Conservation (phyloP, 768 basidiomycete species). For the Kwoniella shandongensis region DNA sequence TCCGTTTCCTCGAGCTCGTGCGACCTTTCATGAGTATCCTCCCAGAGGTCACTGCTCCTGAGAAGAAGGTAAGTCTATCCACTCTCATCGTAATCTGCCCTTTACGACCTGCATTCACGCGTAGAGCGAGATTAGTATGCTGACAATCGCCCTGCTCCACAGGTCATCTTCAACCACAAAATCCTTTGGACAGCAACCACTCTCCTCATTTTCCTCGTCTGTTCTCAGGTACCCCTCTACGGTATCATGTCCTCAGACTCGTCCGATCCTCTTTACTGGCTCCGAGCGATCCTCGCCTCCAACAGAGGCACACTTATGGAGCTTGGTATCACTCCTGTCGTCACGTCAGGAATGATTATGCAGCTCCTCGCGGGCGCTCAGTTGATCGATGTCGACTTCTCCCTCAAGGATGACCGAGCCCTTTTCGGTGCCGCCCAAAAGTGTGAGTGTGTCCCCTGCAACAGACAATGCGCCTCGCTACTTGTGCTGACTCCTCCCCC, state of each 20-base stretch:
- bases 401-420: slow-evolving; percentile 93
- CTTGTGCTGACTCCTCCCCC: background rate
- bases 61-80: slow-evolving; percentile 72
- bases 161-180: slow-evolving; percentile 99
- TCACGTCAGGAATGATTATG: slow-evolving; percentile 99
- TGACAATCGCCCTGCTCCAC: background rate
- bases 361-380: slow-evolving; percentile 97
- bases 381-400: slow-evolving; percentile 95
- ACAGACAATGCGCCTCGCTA: too few species aligned
- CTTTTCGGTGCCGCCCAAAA: slow-evolving; percentile 96
- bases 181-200: slow-evolving; percentile 98
- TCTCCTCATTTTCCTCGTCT: slow-evolving; percentile 98
- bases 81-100: background rate
- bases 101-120: background rate
- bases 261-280: slow-evolving; percentile 98
- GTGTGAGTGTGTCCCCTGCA: slow-evolving; percentile 63
- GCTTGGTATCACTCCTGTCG: slow-evolving; percentile 94
- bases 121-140: background rate
- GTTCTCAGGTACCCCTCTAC: slow-evolving; percentile 97
- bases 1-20: slow-evolving; percentile 96
- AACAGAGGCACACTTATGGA: slow-evolving; percentile 99
- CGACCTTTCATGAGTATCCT: slow-evolving; percentile 95
- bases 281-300: slow-evolving; percentile 98
- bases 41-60: slow-evolving; percentile 95
- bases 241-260: slow-evolving; percentile 99